These are phyloP conservation scores for Carex cristatella DNA, from an alignment of 176 grass and related monocot genomes.

Conservation along the genomic window DNA sequence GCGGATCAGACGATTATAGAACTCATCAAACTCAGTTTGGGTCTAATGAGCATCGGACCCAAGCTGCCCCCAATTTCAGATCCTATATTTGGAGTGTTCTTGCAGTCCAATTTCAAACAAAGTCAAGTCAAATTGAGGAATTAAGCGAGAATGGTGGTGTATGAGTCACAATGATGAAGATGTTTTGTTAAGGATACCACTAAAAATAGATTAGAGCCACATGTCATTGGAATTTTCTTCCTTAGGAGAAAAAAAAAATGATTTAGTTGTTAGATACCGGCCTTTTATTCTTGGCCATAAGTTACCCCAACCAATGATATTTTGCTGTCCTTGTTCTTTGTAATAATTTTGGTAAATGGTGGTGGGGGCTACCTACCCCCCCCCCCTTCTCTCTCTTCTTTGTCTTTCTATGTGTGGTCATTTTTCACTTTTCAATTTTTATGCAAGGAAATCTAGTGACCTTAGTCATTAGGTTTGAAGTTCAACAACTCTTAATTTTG, in stretches of 20 bases:
- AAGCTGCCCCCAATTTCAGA: no score
- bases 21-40: no score
- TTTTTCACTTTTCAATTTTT: not conserved
- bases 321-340: not conserved
- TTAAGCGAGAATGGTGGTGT: not conserved
- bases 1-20: no score
- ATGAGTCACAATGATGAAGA: constrained; percentile 5
- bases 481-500: not conserved
- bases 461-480: not conserved
- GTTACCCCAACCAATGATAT: not conserved
- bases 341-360: not conserved
- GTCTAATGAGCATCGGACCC: no score
- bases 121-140: not conserved
- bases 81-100: no score
- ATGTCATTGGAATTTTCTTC: not conserved
- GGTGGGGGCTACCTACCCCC: not conserved
- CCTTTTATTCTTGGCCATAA: constrained; percentile 22
- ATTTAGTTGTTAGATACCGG: constrained; percentile 16
- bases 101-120: not conserved
- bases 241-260: not conserved
- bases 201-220: not conserved
- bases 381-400: not conserved
- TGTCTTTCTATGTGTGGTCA: not conserved
- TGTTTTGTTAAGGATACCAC: not conserved
- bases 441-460: not conserved